These are phyloP conservation scores for Saccharomyces hybrid DNA, from an alignment of 1,139 yeast genomes.

Conservation along the genomic window DNA sequence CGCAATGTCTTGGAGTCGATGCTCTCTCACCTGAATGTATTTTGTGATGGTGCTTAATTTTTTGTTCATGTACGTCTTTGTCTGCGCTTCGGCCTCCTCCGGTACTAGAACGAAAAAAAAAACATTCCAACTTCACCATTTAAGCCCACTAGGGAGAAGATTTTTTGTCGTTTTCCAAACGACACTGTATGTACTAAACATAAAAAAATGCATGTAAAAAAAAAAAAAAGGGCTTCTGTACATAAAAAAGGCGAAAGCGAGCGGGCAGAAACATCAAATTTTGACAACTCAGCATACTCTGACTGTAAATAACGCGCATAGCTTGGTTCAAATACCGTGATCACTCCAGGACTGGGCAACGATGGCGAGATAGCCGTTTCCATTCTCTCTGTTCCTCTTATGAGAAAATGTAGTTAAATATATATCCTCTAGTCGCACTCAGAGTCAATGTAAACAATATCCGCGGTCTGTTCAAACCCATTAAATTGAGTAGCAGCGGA, in stretches of 20 bases:
- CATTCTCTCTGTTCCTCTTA: background rate
- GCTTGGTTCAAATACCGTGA: background rate
- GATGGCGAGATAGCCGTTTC: background rate
- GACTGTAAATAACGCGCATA: background rate
- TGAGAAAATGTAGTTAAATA: background rate
- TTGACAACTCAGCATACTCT: background rate
- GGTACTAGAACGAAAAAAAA: too few species aligned
- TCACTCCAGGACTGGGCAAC: background rate
- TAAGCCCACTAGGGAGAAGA: too few species aligned
- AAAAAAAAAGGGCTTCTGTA: background rate
- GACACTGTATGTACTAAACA: too few species aligned
- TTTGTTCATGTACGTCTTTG: too few species aligned
- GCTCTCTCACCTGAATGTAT: background rate
- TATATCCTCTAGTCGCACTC: background rate
- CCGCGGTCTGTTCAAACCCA: conserved; percentile 65
- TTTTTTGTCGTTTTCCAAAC: too few species aligned
- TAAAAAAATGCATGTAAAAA: background rate
- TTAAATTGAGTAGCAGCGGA: conserved; percentile 86
- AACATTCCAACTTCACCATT: too few species aligned
- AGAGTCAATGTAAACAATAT: conserved; percentile 49
- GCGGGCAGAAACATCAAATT: background rate
- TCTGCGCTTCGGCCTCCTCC: too few species aligned
- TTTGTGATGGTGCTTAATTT: too few species aligned
- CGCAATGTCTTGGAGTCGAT: too few species aligned
- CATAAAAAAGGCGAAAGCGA: background rate